Base-by-base conservation (phyloP, 108 stramenopile genomes). In the Ochromonas danica region DNA sequence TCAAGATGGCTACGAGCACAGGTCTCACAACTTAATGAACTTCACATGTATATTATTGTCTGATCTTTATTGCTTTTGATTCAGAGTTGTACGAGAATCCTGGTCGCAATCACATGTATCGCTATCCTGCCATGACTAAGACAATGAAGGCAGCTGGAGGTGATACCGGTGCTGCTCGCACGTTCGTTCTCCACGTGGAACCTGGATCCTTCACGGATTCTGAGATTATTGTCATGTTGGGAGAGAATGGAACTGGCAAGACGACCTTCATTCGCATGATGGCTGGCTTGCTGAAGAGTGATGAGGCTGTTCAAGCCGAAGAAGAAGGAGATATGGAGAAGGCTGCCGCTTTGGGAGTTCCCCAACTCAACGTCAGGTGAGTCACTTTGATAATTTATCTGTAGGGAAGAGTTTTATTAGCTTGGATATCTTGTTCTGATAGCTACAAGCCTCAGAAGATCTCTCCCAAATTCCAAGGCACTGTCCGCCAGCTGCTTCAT, bases 381-480 rank as follows among this genome's bases (percentile, higher is more conserved):
- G 22, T n/a, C n/a, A n/a, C n/a, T n/a, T n/a, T n/a, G n/a, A n/a
- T n/a, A n/a, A n/a, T n/a, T n/a, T n/a, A n/a, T n/a, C n/a, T n/a
- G 25, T 25, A 60, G 57, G 25, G 25, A 25, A 25, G 57, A 60
- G n/a, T 25, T 25, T 25, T 60, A 60, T 60, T 25, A 25, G 25
- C 25, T 60, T 60, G 25, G n/a, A 60, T 25, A 60, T n/a, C n/a
- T n/a, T n/a, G n/a, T n/a, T 51, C 14, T 51, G 6, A 22, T 51
- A 51, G 45, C 22, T 98, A 97, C 95, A 99, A 99, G 83, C 98
- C 97, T 1, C 98, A 99, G 88, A 97, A 99, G 88, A 98, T 99
- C 80, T 91, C 92, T 40, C 98, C 97, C 33, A 80, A 84, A 27
- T 95, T 95, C 85, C 83, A 94, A 77, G 97, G 97, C 67, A 95